Base-by-base conservation (phyloP, 176 grass and related monocot genomes). In the Oryza glaberrima region DNA sequence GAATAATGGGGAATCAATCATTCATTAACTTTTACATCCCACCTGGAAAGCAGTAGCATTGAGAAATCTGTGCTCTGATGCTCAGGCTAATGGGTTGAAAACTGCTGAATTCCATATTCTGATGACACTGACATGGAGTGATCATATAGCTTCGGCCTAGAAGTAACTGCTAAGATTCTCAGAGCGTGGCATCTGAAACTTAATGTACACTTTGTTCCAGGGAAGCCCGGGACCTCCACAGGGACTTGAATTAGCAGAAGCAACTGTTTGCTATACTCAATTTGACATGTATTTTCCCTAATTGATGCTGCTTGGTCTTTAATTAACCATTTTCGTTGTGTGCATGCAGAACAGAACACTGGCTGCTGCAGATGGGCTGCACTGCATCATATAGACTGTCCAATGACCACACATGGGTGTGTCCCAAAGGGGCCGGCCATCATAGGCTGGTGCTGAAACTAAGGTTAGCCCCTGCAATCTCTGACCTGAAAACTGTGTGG, bases 391-490 rank as follows among this genome's bases (percentile, higher is more conserved):
- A 65, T 87, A 17, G 32, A 30, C 43, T 23, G 34, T 65, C 80
- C 11, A 20, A 32, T 73, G 81, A 69, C 64, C 70, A 36, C 75
- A 79, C 61, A 83, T 84, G 69, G 80, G 71, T 76, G 64, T 87
- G 49, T 67, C 69, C 63, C 45, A 3, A 28, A 15, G 70, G 61
- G 77, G 46, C 76, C 41, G 48, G 63, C 67, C 72, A 90, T 85
- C 66, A 77, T 36, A 78, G 6, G 70, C 70, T 74, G 68, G 16
- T 83, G 74, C 56, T 17, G 11, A 54, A 70, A 87, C 69, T 83
- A 83, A 44, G 84, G 88, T 86, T 64, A 83, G 30, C 49, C 49
- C 16, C 41, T 83, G 69, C 76, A 83, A 80, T 44, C 64, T 90
- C 75, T 83, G 69, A 32, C 48, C 76, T 80, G 66, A 83, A 83